Evolutionary conservation across 2,329 filamentous ascomycete species (phyloP).

Genomic region (Penicillium sclerotigenum): DNA sequence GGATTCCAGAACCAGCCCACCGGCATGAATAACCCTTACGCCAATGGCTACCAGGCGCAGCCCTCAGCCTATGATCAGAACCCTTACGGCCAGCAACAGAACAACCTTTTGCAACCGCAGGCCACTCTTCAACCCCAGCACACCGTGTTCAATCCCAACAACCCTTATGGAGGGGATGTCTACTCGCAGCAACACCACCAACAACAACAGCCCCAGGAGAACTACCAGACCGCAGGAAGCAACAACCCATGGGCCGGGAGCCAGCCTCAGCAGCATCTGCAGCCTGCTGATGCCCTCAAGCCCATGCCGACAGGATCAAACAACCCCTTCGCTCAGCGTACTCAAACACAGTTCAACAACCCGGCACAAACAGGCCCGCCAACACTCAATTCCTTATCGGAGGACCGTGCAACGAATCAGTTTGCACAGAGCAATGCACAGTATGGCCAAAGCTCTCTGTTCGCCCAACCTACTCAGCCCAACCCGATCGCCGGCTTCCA

Average conservation of each 20-base stretch:
- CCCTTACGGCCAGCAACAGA: conserved; percentile 41
- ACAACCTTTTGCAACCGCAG: conserved; percentile 50
- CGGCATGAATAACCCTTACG: conserved; percentile 67
- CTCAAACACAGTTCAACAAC: conserved; percentile 54
- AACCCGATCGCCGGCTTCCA: conserved; percentile 39
- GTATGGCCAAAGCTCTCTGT: conserved; percentile 38
- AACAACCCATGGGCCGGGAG: conserved; percentile 89
- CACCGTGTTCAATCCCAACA: conserved; percentile 56
- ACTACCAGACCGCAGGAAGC: conserved; percentile 69
- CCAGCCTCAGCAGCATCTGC: conserved; percentile 51
- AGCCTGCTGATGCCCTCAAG: conserved; percentile 62
- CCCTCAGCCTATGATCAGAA: conserved; percentile 65
- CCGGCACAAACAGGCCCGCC: conserved; percentile 47
- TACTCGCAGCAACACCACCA: conserved; percentile 46
- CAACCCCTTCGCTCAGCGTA: conserved; percentile 81
- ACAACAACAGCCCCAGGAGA: conserved; percentile 53
- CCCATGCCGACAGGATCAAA: conserved; percentile 92
- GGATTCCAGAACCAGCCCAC: conserved; percentile 63
- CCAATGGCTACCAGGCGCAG: conserved; percentile 64
- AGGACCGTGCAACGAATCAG: conserved; percentile 14
- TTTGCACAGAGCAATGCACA: conserved; percentile 9
- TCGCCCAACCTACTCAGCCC: conserved; percentile 38
- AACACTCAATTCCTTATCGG: conserved; percentile 46
- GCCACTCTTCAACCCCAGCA: conserved; percentile 56
- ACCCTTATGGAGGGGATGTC: conserved; percentile 53